These are phyloP conservation scores for Neoarthrinium moseri DNA, from an alignment of 2,329 filamentous ascomycete species.

Conservation along the genomic window DNA sequence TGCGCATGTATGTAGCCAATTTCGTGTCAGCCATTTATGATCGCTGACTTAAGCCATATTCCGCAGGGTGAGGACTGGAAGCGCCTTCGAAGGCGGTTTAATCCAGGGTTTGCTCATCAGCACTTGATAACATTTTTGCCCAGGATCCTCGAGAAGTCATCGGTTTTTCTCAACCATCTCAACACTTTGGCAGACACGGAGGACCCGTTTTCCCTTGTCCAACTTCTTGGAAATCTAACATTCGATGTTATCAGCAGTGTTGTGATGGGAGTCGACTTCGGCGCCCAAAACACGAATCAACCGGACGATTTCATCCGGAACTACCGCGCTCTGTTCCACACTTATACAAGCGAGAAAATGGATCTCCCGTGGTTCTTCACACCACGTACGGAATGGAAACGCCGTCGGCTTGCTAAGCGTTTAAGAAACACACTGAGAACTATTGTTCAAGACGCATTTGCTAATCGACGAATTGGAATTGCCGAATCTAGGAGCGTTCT, in stretches of 20 bases:
- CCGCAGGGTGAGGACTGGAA: slow-evolving; percentile 16
- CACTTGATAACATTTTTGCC: slow-evolving; percentile 36
- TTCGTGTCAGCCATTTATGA: too few species aligned
- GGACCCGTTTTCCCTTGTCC: slow-evolving; percentile 25
- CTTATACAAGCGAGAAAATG: too few species aligned
- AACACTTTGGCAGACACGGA: slow-evolving; percentile 25
- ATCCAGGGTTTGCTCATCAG: slow-evolving; percentile 35
- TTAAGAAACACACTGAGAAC: background rate
- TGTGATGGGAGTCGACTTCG: slow-evolving; percentile 14
- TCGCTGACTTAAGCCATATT: background rate
- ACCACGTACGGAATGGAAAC: slow-evolving; percentile 4
- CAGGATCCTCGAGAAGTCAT: slow-evolving; percentile 33
- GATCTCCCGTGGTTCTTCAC: too few species aligned
- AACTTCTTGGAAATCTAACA: slow-evolving; percentile 22
- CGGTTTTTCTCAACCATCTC: slow-evolving; percentile 27
- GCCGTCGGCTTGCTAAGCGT: slow-evolving; percentile 5
- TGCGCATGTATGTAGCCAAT: background rate
- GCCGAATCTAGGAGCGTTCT: slow-evolving; percentile 8
- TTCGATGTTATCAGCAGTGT: slow-evolving; percentile 16
- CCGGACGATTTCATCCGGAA: too few species aligned
- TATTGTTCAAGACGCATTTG: slow-evolving; percentile 5
- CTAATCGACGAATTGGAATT: background rate
- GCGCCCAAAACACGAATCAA: slow-evolving; percentile 6
- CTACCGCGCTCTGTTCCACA: too few species aligned
- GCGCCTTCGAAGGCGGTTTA: slow-evolving; percentile 30